Conservation (phyloP, 495 filamentous ascomycete genomes). For the Xylaria scruposa region DNA sequence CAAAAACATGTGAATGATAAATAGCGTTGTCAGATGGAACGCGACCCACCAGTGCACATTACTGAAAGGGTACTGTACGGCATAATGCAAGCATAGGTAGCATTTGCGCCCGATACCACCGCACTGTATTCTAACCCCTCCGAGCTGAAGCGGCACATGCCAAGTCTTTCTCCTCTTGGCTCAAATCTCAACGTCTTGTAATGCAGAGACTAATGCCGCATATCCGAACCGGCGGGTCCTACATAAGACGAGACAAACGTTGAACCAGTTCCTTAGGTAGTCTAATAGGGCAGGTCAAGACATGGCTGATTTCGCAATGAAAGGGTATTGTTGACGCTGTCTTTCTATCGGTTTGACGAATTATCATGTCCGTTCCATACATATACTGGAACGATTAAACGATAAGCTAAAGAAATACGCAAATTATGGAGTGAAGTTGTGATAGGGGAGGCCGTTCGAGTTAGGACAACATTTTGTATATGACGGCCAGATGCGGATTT, state of each 20-base stretch:
- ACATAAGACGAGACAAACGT: not conserved
- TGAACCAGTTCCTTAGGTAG: not conserved
- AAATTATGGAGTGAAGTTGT: not conserved
- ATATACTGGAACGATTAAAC: not conserved
- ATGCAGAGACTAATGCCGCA: slow-evolving; percentile 22
- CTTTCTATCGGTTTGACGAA: not conserved
- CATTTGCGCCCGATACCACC: not conserved
- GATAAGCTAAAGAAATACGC: not conserved
- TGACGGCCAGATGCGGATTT: not conserved
- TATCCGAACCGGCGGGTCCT: slow-evolving; percentile 25
- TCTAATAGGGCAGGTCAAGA: slow-evolving; percentile 6
- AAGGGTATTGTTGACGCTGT: not conserved
- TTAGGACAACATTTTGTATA: not conserved
- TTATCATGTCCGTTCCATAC: not conserved
- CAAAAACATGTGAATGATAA: not conserved
- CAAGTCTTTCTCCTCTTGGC: not conserved
- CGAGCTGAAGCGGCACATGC: slow-evolving; percentile 21
- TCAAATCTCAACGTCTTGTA: not conserved
- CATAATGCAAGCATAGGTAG: not conserved
- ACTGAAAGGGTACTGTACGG: not conserved
- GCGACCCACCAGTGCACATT: not conserved
- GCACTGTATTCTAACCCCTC: not conserved
- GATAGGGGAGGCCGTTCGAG: not conserved
- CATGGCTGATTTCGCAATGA: not conserved
- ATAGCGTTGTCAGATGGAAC: not conserved